Conservation (phyloP, 2,329 filamentous ascomycete genomes). For the Coniochaeta hoffmannii region DNA sequence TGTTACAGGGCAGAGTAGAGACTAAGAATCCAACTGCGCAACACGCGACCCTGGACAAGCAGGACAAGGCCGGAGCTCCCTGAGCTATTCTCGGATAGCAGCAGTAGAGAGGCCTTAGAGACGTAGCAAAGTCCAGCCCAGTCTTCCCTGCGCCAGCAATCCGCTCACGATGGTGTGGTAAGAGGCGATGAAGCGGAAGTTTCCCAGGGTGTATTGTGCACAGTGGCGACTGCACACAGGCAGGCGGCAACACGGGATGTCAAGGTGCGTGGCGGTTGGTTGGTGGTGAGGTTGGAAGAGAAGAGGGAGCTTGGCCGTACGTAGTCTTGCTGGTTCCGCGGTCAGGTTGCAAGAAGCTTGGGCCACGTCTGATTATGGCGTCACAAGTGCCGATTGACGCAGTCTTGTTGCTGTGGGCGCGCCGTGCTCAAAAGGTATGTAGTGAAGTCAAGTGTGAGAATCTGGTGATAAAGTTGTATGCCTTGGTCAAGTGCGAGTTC, state of each 20-base stretch:
- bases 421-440: too few relatives aligned
- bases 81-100: not conserved
- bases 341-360: slow-evolving; percentile 4
- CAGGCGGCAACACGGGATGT: slow-evolving; percentile 1
- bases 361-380: slow-evolving; percentile 4
- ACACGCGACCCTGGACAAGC: not conserved
- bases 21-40: slow-evolving; percentile 1
- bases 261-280: not conserved
- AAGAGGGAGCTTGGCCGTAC: too few relatives aligned
- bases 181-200: too few relatives aligned
- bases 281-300: not conserved
- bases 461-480: not conserved
- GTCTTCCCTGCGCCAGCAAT: not conserved
- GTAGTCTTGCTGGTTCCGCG: not conserved
- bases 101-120: not conserved
- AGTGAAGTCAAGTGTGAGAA: not conserved
- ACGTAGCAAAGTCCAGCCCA: not conserved
- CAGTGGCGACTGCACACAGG: too few relatives aligned
- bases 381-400: too few relatives aligned
- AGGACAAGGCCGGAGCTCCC: not conserved
- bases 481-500: not conserved
- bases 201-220: too few relatives aligned
- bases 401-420: too few relatives aligned
- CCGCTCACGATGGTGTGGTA: too few relatives aligned
- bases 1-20: slow-evolving; percentile 4